Conservation (phyloP, 2,329 filamentous ascomycete species). For the Colletotrichum salicis region DNA sequence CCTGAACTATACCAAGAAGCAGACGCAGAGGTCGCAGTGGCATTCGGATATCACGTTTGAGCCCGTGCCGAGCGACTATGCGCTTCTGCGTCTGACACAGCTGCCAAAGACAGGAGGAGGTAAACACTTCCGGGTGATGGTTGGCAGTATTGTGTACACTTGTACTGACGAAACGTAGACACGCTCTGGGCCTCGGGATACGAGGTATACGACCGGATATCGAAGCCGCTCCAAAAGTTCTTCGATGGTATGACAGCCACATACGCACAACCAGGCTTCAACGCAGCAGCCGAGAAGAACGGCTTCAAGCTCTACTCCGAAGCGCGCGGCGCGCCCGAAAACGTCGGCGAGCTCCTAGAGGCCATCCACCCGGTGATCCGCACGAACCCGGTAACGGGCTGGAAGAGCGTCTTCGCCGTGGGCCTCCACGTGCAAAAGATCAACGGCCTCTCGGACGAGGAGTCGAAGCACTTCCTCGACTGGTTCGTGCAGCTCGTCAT, state of each 20-base stretch:
- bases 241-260: constrained; percentile 68
- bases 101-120: constrained; percentile 66
- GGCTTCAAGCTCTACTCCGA: constrained; percentile 57
- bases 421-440: constrained; percentile 62
- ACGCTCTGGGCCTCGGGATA: constrained; percentile 69
- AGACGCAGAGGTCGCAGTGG: constrained; percentile 61
- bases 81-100: constrained; percentile 63
- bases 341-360: constrained; percentile 58
- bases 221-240: constrained; percentile 64
- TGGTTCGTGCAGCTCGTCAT: constrained; percentile 62
- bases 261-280: constrained; percentile 62
- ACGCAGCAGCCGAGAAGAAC: constrained; percentile 55
- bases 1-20: constrained; percentile 52
- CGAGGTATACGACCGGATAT: constrained; percentile 72
- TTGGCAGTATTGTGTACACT: too few species aligned
- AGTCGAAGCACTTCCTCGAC: constrained; percentile 59
- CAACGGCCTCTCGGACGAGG: constrained; percentile 59
- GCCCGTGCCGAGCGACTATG: constrained; percentile 71
- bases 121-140: constrained; percentile 38
- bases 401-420: constrained; percentile 65
- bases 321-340: constrained; percentile 61
- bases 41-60: constrained; percentile 75
- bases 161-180: constrained; percentile 46
- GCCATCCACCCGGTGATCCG: constrained; percentile 65
- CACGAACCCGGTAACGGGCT: constrained; percentile 68